A percentile compares a stretch with the other conserved stretches of the same genome.
phyloP scores from a whole-genome alignment of 176 grass and related monocot genomes.

The Zizania latifolia region DNA sequence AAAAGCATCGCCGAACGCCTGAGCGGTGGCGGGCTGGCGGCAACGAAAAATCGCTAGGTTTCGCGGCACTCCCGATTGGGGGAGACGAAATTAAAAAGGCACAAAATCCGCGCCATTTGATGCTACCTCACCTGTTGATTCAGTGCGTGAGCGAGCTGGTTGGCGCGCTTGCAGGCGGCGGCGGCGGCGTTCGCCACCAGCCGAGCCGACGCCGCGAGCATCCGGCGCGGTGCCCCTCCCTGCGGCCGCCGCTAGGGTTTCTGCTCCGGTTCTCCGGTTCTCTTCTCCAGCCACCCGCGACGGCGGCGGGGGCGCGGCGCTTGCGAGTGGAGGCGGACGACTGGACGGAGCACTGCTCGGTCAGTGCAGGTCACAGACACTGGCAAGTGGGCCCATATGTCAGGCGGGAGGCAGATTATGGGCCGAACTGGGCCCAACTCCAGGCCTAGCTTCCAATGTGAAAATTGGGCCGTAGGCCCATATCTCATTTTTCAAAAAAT shows the following conservation, averaged over 20 bases:
- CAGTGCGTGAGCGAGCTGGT: slow-evolving; percentile 18
- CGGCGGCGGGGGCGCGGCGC: background rate
- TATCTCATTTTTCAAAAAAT: too few relatives aligned
- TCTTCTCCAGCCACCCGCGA: background rate
- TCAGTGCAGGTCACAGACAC: background rate
- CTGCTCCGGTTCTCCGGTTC: background rate
- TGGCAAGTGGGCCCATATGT: background rate
- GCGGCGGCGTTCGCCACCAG: slow-evolving; percentile 16
- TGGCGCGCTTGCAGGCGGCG: background rate
- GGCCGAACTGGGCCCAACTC: background rate
- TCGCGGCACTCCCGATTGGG: background rate
- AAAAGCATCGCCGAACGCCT: background rate
- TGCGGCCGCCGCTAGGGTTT: background rate
- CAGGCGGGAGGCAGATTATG: background rate
- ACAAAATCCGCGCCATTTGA: background rate
- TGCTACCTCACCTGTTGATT: slow-evolving; percentile 31
- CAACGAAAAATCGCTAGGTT: background rate
- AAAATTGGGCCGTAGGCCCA: too few relatives aligned
- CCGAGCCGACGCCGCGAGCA: slow-evolving; percentile 24
- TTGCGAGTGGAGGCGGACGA: background rate
- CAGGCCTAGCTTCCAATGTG: background rate
- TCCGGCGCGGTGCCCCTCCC: background rate
- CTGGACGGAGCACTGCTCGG: too few relatives aligned
- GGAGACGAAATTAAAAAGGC: background rate
- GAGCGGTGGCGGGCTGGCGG: background rate